These are phyloP conservation scores for Seiridium unicorne DNA, from an alignment of 2,329 filamentous ascomycete species.

Conservation along the genomic window DNA sequence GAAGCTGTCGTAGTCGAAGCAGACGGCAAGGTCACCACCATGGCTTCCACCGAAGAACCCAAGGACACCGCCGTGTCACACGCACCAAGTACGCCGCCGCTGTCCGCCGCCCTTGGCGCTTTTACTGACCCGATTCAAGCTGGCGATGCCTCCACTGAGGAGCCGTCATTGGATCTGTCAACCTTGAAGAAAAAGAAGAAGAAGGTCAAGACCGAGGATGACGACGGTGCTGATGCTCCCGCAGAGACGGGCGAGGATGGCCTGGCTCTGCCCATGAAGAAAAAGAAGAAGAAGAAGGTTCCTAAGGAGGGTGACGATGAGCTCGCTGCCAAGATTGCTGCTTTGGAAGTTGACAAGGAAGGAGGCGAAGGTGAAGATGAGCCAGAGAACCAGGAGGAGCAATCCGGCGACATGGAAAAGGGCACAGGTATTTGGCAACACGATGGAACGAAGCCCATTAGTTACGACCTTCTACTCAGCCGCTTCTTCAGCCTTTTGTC, in stretches of 20 bases:
- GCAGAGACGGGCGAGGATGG: constrained; percentile 61
- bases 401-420: constrained; percentile 77
- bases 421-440: constrained; percentile 91
- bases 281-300: constrained; percentile 61
- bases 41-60: constrained; percentile 69
- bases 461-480: constrained; percentile 79
- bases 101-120: constrained; percentile 52
- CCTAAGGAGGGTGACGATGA: constrained; percentile 46
- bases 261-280: constrained; percentile 73
- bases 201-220: constrained; percentile 58
- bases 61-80: constrained; percentile 83
- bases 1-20: constrained; percentile 83
- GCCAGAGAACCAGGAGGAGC: constrained; percentile 49
- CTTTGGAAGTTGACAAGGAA: constrained; percentile 63
- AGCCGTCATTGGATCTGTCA: constrained; percentile 67
- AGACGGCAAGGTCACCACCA: constrained; percentile 81
- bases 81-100: constrained; percentile 63
- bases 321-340: constrained; percentile 59
- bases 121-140: constrained; percentile 52
- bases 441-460: constrained; percentile 73
- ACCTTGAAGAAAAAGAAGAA: constrained; percentile 77
- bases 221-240: constrained; percentile 44
- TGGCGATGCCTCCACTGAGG: constrained; percentile 32
- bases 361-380: constrained; percentile 46
- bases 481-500: constrained; percentile 95